Evolutionary conservation across 2,329 filamentous ascomycete species (phyloP).

Genomic region (Teratosphaeriaceae sp.): DNA sequence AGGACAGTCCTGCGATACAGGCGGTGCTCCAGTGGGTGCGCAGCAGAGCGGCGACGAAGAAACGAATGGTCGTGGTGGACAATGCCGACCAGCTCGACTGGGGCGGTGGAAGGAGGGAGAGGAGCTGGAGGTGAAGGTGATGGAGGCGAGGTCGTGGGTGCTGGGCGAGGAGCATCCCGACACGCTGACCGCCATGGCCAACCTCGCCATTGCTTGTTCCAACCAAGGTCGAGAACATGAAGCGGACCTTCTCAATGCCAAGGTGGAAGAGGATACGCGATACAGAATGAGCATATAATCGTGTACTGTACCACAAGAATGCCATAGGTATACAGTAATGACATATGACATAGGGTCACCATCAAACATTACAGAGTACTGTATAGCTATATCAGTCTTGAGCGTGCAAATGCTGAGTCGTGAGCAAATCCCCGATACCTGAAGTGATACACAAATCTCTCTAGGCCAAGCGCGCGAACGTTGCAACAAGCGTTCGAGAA

Average conservation of each 20-base stretch:
- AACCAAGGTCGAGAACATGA: neutral
- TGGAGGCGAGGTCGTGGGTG: neutral
- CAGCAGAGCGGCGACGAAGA: neutral
- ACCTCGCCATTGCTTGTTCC: neutral
- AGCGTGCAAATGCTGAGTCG: too few species aligned
- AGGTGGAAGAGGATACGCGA: too few species aligned
- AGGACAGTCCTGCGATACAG: neutral
- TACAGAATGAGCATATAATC: too few species aligned
- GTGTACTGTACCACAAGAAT: too few species aligned
- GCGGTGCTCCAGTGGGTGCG: neutral
- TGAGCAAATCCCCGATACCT: too few species aligned
- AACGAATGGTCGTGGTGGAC: neutral
- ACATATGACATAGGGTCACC: too few species aligned
- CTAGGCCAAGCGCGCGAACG: too few species aligned
- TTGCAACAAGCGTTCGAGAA: too few species aligned
- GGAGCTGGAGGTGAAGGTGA: neutral
- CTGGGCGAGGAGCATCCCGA: slow-evolving; percentile 1
- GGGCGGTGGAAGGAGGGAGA: neutral
- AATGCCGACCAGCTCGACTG: neutral
- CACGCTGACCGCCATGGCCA: neutral
- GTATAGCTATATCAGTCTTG: too few species aligned
- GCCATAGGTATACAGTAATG: too few species aligned
- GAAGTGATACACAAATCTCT: too few species aligned
- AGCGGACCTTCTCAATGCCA: neutral
- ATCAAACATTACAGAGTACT: too few species aligned